Base-by-base conservation (phyloP, 2,329 filamentous ascomycete genomes). In the Thielaviopsis punctulata region DNA sequence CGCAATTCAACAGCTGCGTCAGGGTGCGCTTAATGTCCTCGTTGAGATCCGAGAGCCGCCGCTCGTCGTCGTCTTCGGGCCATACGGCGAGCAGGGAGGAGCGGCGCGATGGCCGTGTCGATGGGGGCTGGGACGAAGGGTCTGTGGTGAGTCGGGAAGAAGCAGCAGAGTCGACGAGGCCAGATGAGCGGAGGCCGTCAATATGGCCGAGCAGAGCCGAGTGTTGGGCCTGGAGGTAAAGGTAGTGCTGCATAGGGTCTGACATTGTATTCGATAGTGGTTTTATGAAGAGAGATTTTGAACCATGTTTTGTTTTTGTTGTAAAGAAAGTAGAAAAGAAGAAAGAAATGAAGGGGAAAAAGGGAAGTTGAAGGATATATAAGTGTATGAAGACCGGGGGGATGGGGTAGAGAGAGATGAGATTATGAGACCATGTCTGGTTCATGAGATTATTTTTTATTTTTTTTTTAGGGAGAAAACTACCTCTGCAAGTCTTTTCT, bases 1-100 rank as follows among this genome's bases (percentile, higher is more conserved):
- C 71, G 63, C 74, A 79, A 64, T 79, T 80, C 59, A 80, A 70
- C 13, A 80, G 69, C 61, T 79, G 76, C 5, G 76, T 80, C 58
- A 80, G 61, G 2, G 75, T 72, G 27, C 75, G 70, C 65, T 80
- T 80, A 65, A 80, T 76, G 58, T 72, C 70, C 63, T 79, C 75
- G 62, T 77, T 77, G 62, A 79, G 71, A 56, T 72, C 68, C 49
- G 68, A 75, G 10, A 79, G 68, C 55, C 69, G 73, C 57, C 72
- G 69, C 60, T 77, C 73, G 59, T 72, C 71, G 59, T 69, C 22
- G 68, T 69, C 52, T 61, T 62, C n/a, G 68, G 63, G 8, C 24
- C 41, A 4, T 18, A 27, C 53, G 27, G 43, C 39, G n/a, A n/a
- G 49, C 22, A 21, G 52, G 45, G 24, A 46, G 36, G 51, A 52